Base-by-base conservation (phyloP, 768 basidiomycete genomes). In the Galerina sulciceps region DNA sequence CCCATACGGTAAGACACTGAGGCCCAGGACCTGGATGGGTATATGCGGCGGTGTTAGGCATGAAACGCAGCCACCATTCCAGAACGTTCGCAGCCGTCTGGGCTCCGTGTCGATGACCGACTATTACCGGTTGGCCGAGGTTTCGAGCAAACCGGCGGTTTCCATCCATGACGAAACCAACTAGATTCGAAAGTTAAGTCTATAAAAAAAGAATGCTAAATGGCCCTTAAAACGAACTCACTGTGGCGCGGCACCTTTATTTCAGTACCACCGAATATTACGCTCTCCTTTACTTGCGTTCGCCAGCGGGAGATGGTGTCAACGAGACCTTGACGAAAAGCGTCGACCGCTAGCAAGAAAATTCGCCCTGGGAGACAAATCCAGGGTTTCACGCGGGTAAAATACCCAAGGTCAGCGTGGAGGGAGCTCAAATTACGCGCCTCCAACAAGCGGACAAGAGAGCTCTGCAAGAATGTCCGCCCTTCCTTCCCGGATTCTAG, bases 121-220 rank as follows among this genome's bases (percentile, higher is more conserved):
- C 15, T 10, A 53, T 20, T 13, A 53, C 51, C 2, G 51, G 51
- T 18, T 42, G 22, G 1, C 51, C 51, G 1, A 53, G 22, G 4
- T 15, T 53, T 31, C 53, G 23, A 36, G 53, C 53, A 20, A 34
- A 54, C 2, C 53, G 26, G 6, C 53, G 42, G 11, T 43, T 54
- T 10, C 53, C 53, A 31, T 43, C 53, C 53, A 45, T 54, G 14
- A 54, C 53, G 11, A 54, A 44, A 10, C 53, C 53, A 22, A 54
- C 53, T 54, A 17, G 6, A 31, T 3, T 15, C 4, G 4, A 17
- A 18, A 10, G 1, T 13, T 34, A 18, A 10, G 1, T 13, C 17
- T 6, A 14, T 13, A 6, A 41, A 41, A 17, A 17, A 41, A 6
- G 13, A 6, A 10, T 41, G 4, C 40, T 6, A 17, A 41, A 41